Evolutionary conservation across 1,284 basidiomycete species (phyloP), one percentile per base, ranked within the genome.

Genomic region (Cryptococcus sp.): DNA sequence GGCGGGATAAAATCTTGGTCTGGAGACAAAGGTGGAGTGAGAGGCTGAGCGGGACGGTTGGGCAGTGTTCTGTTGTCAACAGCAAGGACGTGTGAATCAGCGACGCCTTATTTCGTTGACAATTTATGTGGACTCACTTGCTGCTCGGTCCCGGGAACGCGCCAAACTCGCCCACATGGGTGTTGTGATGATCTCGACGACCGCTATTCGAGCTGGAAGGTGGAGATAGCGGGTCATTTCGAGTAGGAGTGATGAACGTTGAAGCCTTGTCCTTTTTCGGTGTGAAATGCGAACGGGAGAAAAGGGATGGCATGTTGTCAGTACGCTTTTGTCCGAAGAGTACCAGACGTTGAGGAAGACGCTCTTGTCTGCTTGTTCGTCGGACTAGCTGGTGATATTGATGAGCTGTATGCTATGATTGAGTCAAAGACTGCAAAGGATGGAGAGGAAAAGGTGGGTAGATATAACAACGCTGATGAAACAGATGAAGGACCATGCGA

Each of bases 11-110:
- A 3, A 49, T 38, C 13, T 38, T 29, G n/a, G 20, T 43, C 46
- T 2, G 58, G 58, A 34, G 58, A 59, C 15, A 54, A 15, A 5
- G 58, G 54, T 5, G 51, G 61, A 37, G 57, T 55, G 43, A 62
- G 37, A 3, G 57, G 55, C 16, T 46, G 52, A 13, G 22, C 20
- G 22, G 56, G 50, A 45, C 39, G 44, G 29, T 52, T 46, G 20
- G 45, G 51, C 10, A 58, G 39, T 22, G 57, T 62, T 38, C 57
- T 62, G 26, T 23, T 26, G 1, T 15, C 7, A 16, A 22, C n/a
- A 19, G 41, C 41, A 44, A 44, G 8, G 41, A 44, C 8, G 41
- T 15, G 22, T 44, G 13, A 34, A 15, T 44, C 41, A 44, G 41
- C 7, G n/a, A 44, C 7, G 3, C 8, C 41, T 22, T 44, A 1